Evolutionary conservation across 1,139 yeast species (phyloP).

Genomic region (Saccharomyces pastorianus): DNA sequence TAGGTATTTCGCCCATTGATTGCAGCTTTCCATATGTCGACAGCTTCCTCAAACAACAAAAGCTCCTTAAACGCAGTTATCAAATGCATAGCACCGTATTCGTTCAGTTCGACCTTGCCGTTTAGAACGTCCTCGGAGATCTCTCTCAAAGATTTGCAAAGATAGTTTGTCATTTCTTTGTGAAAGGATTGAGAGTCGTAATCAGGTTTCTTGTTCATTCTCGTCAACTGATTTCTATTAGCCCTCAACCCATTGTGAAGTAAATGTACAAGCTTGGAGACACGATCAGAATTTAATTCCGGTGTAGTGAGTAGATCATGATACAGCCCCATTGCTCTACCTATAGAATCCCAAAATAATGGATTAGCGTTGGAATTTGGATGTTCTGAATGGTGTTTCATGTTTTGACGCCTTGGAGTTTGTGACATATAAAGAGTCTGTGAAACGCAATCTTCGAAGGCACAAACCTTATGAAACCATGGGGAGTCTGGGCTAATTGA

Average conservation of each 20-base stretch:
- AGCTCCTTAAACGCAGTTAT: slow-evolving; percentile 52
- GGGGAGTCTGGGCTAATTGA: slow-evolving; percentile 34
- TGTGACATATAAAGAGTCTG: slow-evolving; percentile 34
- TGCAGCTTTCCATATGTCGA: slow-evolving; percentile 45
- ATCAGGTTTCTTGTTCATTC: slow-evolving; percentile 46
- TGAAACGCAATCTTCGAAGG: slow-evolving; percentile 42
- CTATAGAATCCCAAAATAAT: slow-evolving; percentile 41
- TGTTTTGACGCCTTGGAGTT: slow-evolving; percentile 27
- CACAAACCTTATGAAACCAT: slow-evolving; percentile 36
- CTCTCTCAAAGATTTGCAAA: slow-evolving; percentile 41
- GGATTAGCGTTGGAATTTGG: slow-evolving; percentile 28
- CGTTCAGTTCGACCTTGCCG: slow-evolving; percentile 36
- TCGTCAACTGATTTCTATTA: slow-evolving; percentile 42
- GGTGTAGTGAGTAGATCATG: slow-evolving; percentile 38
- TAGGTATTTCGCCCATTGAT: slow-evolving; percentile 30
- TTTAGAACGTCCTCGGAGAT: slow-evolving; percentile 42
- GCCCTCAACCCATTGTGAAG: slow-evolving; percentile 45
- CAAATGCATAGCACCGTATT: slow-evolving; percentile 49
- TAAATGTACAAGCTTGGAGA: slow-evolving; percentile 40
- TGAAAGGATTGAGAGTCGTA: slow-evolving; percentile 46
- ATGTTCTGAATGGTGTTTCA: slow-evolving; percentile 22
- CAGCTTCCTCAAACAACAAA: slow-evolving; percentile 44
- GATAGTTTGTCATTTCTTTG: slow-evolving; percentile 40
- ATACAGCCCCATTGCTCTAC: slow-evolving; percentile 41
- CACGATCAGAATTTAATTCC: slow-evolving; percentile 38